phyloP scores from a whole-genome alignment of 225 moss, liverwort and hornwort species.

The Takakia lepidozioides region DNA sequence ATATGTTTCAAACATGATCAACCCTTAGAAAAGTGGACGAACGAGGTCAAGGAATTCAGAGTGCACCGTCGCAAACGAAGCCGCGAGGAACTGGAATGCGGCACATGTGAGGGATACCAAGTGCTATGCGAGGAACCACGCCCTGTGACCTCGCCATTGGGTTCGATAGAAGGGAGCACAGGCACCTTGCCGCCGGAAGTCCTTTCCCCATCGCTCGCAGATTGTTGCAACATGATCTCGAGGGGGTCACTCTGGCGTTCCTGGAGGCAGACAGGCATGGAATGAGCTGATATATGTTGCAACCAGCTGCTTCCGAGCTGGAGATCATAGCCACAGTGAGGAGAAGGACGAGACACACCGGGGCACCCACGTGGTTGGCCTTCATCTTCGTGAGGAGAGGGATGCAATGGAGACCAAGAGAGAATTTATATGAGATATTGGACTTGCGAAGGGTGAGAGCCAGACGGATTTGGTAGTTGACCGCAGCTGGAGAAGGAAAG shows the following conservation, averaged over 20 bases:
- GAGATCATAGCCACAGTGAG: constrained; percentile 12
- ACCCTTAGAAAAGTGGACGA: no score
- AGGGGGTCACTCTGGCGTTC: constrained; percentile 13
- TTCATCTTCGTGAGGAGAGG: no score
- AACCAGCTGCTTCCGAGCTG: constrained; percentile 7
- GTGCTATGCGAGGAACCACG: constrained; percentile 19
- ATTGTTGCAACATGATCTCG: constrained; percentile 25
- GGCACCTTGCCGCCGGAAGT: constrained; percentile 10
- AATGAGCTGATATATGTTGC: constrained; percentile 7
- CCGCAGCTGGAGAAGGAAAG: no score
- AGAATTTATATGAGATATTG: no score
- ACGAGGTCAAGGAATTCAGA: no score
- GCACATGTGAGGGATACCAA: constrained; percentile 30
- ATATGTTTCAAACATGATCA: no score
- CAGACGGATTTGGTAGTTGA: no score
- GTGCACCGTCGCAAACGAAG: constrained; percentile 28
- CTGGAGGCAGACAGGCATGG: constrained; percentile 28
- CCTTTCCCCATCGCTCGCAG: constrained; percentile 25
- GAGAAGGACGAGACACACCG: constrained; percentile 12
- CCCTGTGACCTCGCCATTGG: constrained; percentile 19
- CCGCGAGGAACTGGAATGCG: constrained; percentile 28
- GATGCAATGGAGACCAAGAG: no score
- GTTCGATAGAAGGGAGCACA: constrained; percentile 17
- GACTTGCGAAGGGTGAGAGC: no score
- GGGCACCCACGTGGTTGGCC: constrained; percentile 3